Conservation (phyloP, 768 basidiomycete species). For the Pleurotus tuber-regium region DNA sequence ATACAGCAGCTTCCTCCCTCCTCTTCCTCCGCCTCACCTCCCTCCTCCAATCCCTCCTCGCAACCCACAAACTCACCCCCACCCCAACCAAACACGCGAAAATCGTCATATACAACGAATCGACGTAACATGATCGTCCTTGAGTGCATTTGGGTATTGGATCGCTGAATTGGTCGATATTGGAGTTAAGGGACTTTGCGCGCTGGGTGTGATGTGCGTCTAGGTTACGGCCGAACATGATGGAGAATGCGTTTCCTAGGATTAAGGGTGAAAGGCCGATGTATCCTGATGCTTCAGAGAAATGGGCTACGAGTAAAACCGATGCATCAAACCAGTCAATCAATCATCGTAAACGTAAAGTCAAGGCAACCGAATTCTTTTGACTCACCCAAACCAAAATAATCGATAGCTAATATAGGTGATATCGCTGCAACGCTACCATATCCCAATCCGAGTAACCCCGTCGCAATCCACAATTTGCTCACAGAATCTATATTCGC, state of each 20-base stretch:
- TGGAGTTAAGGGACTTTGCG: background rate
- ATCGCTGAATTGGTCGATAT: background rate
- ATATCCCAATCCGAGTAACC: conserved; percentile 64
- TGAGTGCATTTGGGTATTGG: conserved; percentile 45
- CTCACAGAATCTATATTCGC: conserved; percentile 51
- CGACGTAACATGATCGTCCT: conserved; percentile 59
- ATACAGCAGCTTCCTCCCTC: conserved; percentile 1
- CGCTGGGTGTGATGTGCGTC: conserved; percentile 56
- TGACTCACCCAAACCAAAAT: conserved; percentile 81
- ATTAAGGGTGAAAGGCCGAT: conserved; percentile 69
- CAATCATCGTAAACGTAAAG: too few species aligned
- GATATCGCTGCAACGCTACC: conserved; percentile 70
- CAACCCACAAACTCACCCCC: conserved; percentile 48
- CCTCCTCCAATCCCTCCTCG: conserved; percentile 39
- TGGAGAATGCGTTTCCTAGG: conserved; percentile 78
- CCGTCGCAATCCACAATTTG: conserved; percentile 64
- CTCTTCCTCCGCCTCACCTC: background rate
- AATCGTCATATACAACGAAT: conserved; percentile 52
- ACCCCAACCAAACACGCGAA: conserved; percentile 44
- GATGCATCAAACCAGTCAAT: background rate
- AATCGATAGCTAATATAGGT: conserved; percentile 77
- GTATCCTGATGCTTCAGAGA: conserved; percentile 87
- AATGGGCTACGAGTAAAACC: conserved; percentile 45
- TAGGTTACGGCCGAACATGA: conserved; percentile 78
- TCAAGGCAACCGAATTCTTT: too few species aligned